Conservation (phyloP, 768 basidiomycete species). For the Zangia roseola region DNA sequence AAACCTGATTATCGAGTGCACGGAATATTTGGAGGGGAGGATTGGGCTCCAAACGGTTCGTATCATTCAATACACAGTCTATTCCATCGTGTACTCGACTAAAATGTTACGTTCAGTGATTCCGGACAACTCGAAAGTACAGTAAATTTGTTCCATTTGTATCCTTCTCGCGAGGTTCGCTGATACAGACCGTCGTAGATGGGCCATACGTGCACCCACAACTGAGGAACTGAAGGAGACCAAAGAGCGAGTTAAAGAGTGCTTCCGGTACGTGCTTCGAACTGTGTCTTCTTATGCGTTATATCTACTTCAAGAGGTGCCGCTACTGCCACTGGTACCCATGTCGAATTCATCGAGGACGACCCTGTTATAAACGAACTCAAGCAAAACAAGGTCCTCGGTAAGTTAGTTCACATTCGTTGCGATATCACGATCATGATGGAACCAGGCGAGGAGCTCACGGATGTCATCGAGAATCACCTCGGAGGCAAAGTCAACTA, state of each 20-base stretch:
- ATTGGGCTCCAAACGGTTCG: slow-evolving; percentile 74
- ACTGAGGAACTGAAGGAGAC: slow-evolving; percentile 58
- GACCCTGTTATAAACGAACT: slow-evolving; percentile 49
- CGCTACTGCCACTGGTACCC: slow-evolving; percentile 64
- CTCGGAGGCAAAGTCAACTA: slow-evolving; percentile 65
- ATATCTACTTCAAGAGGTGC: slow-evolving; percentile 56
- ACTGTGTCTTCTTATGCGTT: background rate
- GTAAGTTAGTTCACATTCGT: slow-evolving; percentile 31
- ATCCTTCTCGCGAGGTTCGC: background rate
- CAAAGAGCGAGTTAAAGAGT: slow-evolving; percentile 59
- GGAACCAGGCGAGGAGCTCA: slow-evolving; percentile 59
- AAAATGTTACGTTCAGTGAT: slow-evolving; percentile 59
- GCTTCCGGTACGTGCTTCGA: slow-evolving; percentile 66
- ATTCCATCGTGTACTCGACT: background rate
- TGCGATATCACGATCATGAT: background rate
- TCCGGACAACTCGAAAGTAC: slow-evolving; percentile 75
- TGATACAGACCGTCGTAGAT: slow-evolving; percentile 37
- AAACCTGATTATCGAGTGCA: slow-evolving; percentile 76
- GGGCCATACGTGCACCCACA: slow-evolving; percentile 71
- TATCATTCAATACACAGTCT: background rate
- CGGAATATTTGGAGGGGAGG: slow-evolving; percentile 71
- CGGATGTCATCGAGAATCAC: slow-evolving; percentile 55
- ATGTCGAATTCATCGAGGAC: slow-evolving; percentile 42
- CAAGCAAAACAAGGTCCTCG: slow-evolving; percentile 63
- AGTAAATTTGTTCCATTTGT: slow-evolving; percentile 40